Conservation (phyloP, 208 protist species). For the Tetramitus jugosus region DNA sequence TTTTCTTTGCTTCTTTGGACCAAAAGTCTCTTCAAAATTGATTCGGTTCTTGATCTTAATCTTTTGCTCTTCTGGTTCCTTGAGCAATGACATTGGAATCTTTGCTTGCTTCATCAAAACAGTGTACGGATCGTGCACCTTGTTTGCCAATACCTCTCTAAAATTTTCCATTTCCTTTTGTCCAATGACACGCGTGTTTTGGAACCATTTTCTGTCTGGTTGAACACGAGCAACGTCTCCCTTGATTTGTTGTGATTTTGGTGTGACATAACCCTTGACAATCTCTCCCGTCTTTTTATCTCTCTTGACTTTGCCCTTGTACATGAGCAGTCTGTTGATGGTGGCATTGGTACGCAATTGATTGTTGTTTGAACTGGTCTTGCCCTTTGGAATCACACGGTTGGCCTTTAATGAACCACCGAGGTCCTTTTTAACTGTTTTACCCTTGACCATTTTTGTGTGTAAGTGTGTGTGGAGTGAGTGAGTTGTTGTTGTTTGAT, state of each 20-base stretch:
- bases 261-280: conserved; percentile 70
- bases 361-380: background rate
- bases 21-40: conserved; percentile 89
- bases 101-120: conserved; percentile 91
- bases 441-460: too few relatives aligned
- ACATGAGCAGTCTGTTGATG: conserved; percentile 75
- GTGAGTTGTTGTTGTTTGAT: too few relatives aligned
- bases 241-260: conserved; percentile 63
- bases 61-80: conserved; percentile 51
- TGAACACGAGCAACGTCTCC: conserved; percentile 77
- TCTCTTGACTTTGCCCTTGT: conserved; percentile 68
- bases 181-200: conserved; percentile 88
- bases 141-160: conserved; percentile 82
- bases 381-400: background rate
- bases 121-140: conserved; percentile 92
- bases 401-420: background rate
- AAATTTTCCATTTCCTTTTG: conserved; percentile 91
- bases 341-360: conserved; percentile 66
- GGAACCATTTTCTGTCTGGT: conserved; percentile 93
- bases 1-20: conserved; percentile 83
- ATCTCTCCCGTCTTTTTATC: conserved; percentile 76
- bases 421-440: background rate
- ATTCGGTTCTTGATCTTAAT: conserved; percentile 79
- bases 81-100: conserved; percentile 87
- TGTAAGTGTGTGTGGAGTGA: too few relatives aligned